phyloP scores from a whole-genome alignment of 2,329 filamentous ascomycete species.

The Kalaharituber pfeilii region DNA sequence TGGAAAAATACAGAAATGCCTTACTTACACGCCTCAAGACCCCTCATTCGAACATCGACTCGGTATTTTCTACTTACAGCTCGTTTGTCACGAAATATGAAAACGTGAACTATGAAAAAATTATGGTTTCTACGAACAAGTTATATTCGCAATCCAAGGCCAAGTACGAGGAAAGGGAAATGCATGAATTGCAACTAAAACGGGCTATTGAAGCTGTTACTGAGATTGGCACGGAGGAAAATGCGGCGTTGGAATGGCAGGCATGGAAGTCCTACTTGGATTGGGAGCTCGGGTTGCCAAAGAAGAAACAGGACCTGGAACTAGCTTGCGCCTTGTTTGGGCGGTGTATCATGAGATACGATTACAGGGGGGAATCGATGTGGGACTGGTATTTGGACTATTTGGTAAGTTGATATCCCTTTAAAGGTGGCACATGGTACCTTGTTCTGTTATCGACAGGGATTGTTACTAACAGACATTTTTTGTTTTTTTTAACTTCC shows the following conservation, averaged over 20 bases:
- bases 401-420: neutral
- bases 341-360: slow-evolving; percentile 19
- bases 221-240: slow-evolving; percentile 25
- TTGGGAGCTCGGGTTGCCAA: slow-evolving; percentile 56
- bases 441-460: neutral
- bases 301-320: slow-evolving; percentile 37
- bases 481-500: too few relatives aligned
- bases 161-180: slow-evolving; percentile 46
- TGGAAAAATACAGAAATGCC: slow-evolving; percentile 48
- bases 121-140: slow-evolving; percentile 51
- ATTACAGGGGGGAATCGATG: neutral
- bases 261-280: slow-evolving; percentile 55
- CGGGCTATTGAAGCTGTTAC: slow-evolving; percentile 39
- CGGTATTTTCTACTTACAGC: slow-evolving; percentile 58
- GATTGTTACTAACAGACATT: neutral
- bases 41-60: slow-evolving; percentile 59
- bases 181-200: slow-evolving; percentile 48
- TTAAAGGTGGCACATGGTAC: neutral
- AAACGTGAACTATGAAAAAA: slow-evolving; percentile 50
- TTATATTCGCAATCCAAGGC: slow-evolving; percentile 46
- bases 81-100: slow-evolving; percentile 57
- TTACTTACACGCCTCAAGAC: slow-evolving; percentile 52
- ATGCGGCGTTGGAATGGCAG: slow-evolving; percentile 31
- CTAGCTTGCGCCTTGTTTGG: slow-evolving; percentile 21
- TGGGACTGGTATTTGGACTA: neutral